Percentiles rank a stretch among this genome's conserved stretches.
These are phyloP conservation scores for Cercospora sp. DNA, from an alignment of 2,329 filamentous ascomycete species.

Conservation along the genomic window DNA sequence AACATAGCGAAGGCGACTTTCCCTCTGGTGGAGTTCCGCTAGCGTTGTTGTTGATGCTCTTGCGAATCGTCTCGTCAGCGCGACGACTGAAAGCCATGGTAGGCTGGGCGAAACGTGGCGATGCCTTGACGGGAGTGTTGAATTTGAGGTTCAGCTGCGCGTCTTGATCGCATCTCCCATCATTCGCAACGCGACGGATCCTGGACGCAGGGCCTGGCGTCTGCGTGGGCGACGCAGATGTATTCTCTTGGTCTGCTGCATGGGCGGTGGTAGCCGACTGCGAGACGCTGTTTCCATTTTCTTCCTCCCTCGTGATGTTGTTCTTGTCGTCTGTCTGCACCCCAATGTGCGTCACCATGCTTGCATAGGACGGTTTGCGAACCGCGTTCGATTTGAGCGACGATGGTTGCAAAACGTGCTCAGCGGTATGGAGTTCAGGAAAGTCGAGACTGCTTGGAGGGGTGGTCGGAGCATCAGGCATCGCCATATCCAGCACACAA, in stretches of 20 bases:
- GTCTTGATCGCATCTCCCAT: background rate
- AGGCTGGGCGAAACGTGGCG: slow-evolving; percentile 36
- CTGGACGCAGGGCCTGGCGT: background rate
- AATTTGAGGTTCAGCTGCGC: background rate
- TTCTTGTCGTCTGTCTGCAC: background rate
- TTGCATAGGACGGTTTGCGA: slow-evolving; percentile 24
- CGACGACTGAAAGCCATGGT: slow-evolving; percentile 33
- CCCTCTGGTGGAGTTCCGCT: slow-evolving; percentile 19
- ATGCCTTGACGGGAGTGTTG: background rate
- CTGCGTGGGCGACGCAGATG: background rate
- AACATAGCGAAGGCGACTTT: slow-evolving; percentile 23
- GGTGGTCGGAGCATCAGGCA: background rate
- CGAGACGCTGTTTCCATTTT: background rate
- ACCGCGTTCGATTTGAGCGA: background rate
- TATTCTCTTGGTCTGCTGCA: background rate
- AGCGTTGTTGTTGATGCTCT: slow-evolving; percentile 20
- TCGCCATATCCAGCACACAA: background rate
- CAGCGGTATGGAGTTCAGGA: slow-evolving; percentile 12
- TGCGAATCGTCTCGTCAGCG: slow-evolving; percentile 30
- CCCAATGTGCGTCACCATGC: slow-evolving; percentile 1
- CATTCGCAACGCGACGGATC: background rate
- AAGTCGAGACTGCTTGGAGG: slow-evolving; percentile 26
- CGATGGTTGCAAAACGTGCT: background rate
- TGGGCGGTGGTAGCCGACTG: background rate
- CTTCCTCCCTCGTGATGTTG: background rate